A percentile compares a stretch with the other conserved stretches of the same genome.
Conservation (phyloP, 371 early-diverging fungal genomes). For the Mucor velutinosus region DNA sequence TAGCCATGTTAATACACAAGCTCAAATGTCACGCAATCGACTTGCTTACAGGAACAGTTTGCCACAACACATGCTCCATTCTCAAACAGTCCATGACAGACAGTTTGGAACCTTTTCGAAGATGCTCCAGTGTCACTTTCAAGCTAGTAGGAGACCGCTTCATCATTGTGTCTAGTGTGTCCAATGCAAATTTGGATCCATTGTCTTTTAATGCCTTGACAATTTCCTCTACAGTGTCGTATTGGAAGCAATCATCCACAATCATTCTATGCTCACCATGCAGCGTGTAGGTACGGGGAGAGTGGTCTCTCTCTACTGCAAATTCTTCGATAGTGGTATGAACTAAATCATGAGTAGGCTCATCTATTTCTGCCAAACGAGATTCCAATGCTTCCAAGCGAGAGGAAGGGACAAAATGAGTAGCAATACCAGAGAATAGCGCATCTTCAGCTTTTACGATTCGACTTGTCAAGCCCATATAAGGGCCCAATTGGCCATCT, state of each 20-base stretch:
- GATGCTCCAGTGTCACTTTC: slow-evolving; percentile 77
- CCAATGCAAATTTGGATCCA: slow-evolving; percentile 62
- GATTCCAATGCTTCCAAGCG: slow-evolving; percentile 74
- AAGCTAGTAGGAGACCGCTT: slow-evolving; percentile 79
- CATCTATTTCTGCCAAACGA: slow-evolving; percentile 74
- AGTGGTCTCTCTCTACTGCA: slow-evolving; percentile 44
- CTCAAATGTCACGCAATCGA: background rate
- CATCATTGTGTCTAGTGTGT: slow-evolving; percentile 63
- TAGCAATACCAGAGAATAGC: slow-evolving; percentile 85
- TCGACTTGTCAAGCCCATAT: slow-evolving; percentile 87
- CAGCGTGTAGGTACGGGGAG: slow-evolving; percentile 10
- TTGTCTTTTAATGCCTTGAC: slow-evolving; percentile 55
- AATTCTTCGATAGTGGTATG: slow-evolving; percentile 88
- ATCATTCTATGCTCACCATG: slow-evolving; percentile 16
- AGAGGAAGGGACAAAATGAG: slow-evolving; percentile 89
- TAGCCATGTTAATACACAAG: background rate
- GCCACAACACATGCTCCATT: slow-evolving; percentile 76
- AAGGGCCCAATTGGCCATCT: slow-evolving; percentile 90
- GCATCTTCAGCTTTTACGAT: slow-evolving; percentile 81
- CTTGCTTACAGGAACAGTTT: slow-evolving; percentile 62
- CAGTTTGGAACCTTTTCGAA: slow-evolving; percentile 65
- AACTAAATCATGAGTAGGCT: slow-evolving; percentile 71
- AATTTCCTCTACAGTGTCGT: slow-evolving; percentile 77
- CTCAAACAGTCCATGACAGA: slow-evolving; percentile 48
- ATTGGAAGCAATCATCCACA: slow-evolving; percentile 72